Conservation (phyloP, 805 yeast species). For the Saccharomycopsis capsularis region DNA sequence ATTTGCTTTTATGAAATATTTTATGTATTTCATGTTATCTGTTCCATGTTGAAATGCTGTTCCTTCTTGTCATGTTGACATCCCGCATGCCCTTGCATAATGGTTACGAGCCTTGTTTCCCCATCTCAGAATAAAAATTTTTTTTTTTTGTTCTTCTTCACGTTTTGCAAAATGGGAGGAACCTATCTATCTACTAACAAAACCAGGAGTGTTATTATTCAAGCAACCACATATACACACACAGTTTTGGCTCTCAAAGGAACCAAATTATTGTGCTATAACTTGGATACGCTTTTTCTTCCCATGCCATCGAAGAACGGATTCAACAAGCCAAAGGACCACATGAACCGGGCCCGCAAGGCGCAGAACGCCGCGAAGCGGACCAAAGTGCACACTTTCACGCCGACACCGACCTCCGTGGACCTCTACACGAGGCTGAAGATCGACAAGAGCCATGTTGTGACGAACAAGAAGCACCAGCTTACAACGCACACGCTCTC, state of each 20-base stretch:
- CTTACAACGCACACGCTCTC: slow-evolving; percentile 57
- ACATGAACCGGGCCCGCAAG: slow-evolving; percentile 11
- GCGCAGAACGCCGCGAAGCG: slow-evolving; percentile 6
- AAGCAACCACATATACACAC: no score
- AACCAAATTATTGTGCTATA: no score
- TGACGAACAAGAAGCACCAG: slow-evolving; percentile 22
- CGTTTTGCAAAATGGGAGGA: neutral
- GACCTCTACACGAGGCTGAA: slow-evolving; percentile 14
- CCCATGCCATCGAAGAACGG: slow-evolving; percentile 77
- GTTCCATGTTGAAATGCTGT: no score
- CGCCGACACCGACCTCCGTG: slow-evolving; percentile 19
- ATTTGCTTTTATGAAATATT: no score
- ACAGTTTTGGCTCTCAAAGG: no score
- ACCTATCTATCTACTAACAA: no score
- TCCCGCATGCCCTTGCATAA: no score
- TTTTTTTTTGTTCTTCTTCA: slow-evolving; percentile 1
- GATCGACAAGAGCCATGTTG: slow-evolving; percentile 12
- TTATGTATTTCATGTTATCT: no score
- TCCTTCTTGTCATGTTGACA: no score
- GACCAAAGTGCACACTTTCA: slow-evolving; percentile 11
- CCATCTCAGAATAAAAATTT: slow-evolving; percentile 5
- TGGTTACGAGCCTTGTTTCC: neutral
- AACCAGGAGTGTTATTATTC: no score
- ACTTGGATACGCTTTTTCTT: no score
- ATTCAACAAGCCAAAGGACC: slow-evolving; percentile 68